Evolutionary conservation across 768 basidiomycete species (phyloP).

Genomic region (Lactifluus echinatus): DNA sequence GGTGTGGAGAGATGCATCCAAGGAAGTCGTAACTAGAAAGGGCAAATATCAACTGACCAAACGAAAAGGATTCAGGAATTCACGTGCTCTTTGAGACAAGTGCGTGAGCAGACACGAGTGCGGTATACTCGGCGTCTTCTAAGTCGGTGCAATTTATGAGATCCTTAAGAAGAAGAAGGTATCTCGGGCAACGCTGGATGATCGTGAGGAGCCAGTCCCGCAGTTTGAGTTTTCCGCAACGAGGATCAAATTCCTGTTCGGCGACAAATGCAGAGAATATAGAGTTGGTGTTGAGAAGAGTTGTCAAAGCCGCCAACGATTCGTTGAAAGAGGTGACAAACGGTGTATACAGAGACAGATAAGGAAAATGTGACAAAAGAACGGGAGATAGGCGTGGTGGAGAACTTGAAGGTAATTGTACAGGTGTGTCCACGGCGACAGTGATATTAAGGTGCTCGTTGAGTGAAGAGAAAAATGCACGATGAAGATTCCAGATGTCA

Average conservation of each 20-base stretch:
- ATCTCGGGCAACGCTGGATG: slow-evolving; percentile 83
- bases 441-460: slow-evolving; percentile 34
- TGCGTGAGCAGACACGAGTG: slow-evolving; percentile 48
- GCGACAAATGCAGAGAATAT: slow-evolving; percentile 57
- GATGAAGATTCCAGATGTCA: slow-evolving; percentile 87
- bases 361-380: slow-evolving; percentile 77
- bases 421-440: background rate
- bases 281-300: slow-evolving; percentile 45
- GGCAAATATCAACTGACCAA: slow-evolving; percentile 7
- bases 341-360: slow-evolving; percentile 78
- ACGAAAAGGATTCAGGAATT: background rate
- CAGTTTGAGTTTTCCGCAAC: slow-evolving; percentile 66
- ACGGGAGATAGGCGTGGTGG: slow-evolving; percentile 45
- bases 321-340: slow-evolving; percentile 74
- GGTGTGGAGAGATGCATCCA: slow-evolving; percentile 71
- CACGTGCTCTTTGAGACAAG: slow-evolving; percentile 68
- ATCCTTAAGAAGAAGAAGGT: slow-evolving; percentile 76
- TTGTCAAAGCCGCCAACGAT: slow-evolving; percentile 48
- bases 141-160: slow-evolving; percentile 57
- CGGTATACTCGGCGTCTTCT: slow-evolving; percentile 58
- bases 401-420: slow-evolving; percentile 22
- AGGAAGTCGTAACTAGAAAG: slow-evolving; percentile 56
- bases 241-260: slow-evolving; percentile 56
- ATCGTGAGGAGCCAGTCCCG: slow-evolving; percentile 82
- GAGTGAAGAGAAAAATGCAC: slow-evolving; percentile 58